phyloP scores from a whole-genome alignment of 192 early-diverging fungal species.

The Coemansia sp. region DNA sequence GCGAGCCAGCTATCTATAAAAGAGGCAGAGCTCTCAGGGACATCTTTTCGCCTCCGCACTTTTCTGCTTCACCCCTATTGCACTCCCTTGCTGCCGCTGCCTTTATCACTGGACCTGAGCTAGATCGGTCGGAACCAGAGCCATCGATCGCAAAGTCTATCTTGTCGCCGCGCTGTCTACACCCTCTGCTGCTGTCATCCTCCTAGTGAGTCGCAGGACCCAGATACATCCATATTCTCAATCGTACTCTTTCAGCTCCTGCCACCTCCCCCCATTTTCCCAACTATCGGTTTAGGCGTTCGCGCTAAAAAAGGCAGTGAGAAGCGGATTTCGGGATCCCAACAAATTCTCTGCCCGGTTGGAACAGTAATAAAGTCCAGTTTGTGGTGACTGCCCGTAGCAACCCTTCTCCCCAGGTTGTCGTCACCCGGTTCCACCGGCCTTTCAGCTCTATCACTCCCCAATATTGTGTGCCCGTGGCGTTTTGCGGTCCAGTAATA shows the following conservation, averaged over 20 bases:
- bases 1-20: background rate
- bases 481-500: background rate
- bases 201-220: background rate
- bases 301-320: background rate
- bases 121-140: background rate
- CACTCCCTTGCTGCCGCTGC: background rate
- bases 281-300: conserved; percentile 4
- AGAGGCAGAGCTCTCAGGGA: background rate
- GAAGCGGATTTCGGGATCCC: background rate
- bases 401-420: background rate
- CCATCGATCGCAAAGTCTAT: background rate
- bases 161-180: background rate
- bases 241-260: background rate
- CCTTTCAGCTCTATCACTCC: background rate
- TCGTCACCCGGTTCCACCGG: conserved; percentile 2
- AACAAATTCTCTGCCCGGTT: background rate
- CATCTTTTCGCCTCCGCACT: background rate
- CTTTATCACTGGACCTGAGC: background rate
- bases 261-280: background rate
- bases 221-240: background rate
- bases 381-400: background rate
- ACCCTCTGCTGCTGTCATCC: background rate
- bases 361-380: background rate
- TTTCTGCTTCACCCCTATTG: background rate
- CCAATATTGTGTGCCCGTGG: background rate